These are phyloP conservation scores for Vitis vinifera DNA, from an alignment of 164 flowering plant species.

Conservation along the genomic window ASM3070453v1 NC_081822.1:897001-897500, in stretches of 20 bases:
- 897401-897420: too few species aligned
- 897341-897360: too few species aligned
- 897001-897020: conserved; percentile 84
- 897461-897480: too few species aligned
- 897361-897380: too few species aligned
- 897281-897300: too few species aligned
- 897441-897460: too few species aligned
- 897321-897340: not conserved
- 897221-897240: conserved; percentile 94
- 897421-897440: too few species aligned
- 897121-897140: not conserved
- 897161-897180: conserved; percentile 92
- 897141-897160: conserved; percentile 13
- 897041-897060: conserved; percentile 97
- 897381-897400: too few species aligned
- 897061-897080: conserved; percentile 73
- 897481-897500: too few species aligned
- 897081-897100: not conserved
- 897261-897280: conserved; percentile 3
- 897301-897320: not conserved
- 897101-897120: not conserved
- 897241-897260: conserved; percentile 28
- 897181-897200: conserved; percentile 85
- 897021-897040: conserved; percentile 91
- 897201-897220: conserved; percentile 95